These are phyloP conservation scores for Dorcoceras hygrometricum DNA, from an alignment of 257 asterid species.

Conservation along the genomic window DNA sequence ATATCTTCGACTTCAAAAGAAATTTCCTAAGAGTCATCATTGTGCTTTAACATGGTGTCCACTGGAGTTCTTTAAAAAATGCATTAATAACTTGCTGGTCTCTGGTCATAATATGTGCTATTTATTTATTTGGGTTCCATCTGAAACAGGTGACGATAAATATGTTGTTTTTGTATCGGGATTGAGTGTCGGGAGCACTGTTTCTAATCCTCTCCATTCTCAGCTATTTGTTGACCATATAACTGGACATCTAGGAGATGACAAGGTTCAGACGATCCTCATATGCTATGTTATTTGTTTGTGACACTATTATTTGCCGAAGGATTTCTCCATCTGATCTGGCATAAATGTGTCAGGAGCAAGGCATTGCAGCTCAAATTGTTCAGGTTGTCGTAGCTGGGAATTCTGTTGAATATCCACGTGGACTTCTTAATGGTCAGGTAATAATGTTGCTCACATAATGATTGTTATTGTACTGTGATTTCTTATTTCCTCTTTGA, in stretches of 20 bases:
- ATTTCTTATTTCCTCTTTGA: not conserved
- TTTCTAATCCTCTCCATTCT: constrained; percentile 78
- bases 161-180: constrained; percentile 84
- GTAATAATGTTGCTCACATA: constrained; percentile 34
- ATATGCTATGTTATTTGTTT: constrained; percentile 17
- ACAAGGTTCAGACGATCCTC: constrained; percentile 48
- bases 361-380: constrained; percentile 77
- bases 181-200: constrained; percentile 72
- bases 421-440: constrained; percentile 86
- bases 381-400: constrained; percentile 94
- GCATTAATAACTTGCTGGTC: not conserved
- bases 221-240: constrained; percentile 95
- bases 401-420: constrained; percentile 73
- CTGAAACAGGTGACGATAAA: constrained; percentile 80
- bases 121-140: constrained; percentile 9
- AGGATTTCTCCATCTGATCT: constrained; percentile 23
- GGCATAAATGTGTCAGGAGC: constrained; percentile 52
- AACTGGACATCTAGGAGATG: constrained; percentile 98
- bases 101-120: constrained; percentile 2
- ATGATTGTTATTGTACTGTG: not conserved
- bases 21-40: not conserved
- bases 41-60: not conserved
- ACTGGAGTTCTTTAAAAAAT: constrained; percentile 4
- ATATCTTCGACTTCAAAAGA: not conserved
- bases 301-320: constrained; percentile 16